A percentile compares a stretch with the other conserved stretches of the same genome.
These are phyloP conservation scores for Gymnopus androsaceus DNA, from an alignment of 1,284 basidiomycete species.

Conservation along the genomic window DNA sequence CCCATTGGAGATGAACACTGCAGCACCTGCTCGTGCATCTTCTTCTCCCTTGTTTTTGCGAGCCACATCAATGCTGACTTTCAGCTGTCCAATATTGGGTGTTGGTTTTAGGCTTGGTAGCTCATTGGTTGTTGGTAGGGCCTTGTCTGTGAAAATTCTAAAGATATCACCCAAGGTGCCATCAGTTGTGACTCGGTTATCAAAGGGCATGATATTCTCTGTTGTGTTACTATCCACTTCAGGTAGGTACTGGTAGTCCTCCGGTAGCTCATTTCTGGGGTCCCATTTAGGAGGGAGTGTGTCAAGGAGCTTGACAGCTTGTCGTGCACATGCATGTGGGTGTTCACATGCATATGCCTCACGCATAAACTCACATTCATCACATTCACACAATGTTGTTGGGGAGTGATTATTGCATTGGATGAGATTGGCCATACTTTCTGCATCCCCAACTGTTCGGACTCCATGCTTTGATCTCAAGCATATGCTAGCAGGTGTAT, in stretches of 20 bases:
- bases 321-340: background rate
- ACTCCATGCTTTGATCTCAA: background rate
- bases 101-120: too few species aligned
- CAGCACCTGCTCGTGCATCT: too few species aligned
- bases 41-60: too few species aligned
- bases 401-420: background rate
- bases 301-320: background rate
- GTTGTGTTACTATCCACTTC: too few species aligned
- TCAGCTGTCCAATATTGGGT: too few species aligned
- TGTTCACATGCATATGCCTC: background rate
- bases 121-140: too few species aligned
- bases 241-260: slow-evolving; percentile 4
- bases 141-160: too few species aligned
- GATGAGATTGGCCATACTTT: background rate
- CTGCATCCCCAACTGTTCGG: background rate
- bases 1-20: too few species aligned
- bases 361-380: background rate
- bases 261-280: background rate
- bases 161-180: too few species aligned
- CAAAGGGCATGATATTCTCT: too few species aligned
- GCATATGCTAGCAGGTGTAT: background rate
- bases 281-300: slow-evolving; percentile 6
- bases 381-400: slow-evolving; percentile 5
- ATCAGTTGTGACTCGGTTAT: too few species aligned
- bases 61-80: too few species aligned